These are phyloP conservation scores for Gaeumannomyces sp. DNA, from an alignment of 2,329 filamentous ascomycete genomes.

Conservation along the genomic window DNA sequence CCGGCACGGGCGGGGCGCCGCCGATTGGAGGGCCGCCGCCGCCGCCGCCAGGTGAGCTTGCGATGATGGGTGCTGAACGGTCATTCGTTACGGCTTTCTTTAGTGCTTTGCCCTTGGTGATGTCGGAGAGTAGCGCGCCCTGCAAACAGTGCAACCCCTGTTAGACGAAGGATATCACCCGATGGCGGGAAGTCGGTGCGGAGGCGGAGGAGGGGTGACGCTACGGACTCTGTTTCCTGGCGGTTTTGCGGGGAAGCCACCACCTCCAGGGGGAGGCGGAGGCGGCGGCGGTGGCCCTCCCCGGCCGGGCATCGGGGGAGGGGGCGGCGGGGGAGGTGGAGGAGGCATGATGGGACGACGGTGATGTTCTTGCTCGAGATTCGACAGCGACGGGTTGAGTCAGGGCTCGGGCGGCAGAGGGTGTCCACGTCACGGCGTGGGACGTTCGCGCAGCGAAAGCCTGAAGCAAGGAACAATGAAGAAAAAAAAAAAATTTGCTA, in stretches of 20 bases:
- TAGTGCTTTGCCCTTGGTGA: slow-evolving; percentile 70
- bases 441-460: too few relatives aligned
- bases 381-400: slow-evolving; percentile 1
- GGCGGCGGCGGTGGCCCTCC: slow-evolving; percentile 55
- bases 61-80: slow-evolving; percentile 73
- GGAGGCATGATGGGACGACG: slow-evolving; percentile 9
- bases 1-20: slow-evolving; percentile 50
- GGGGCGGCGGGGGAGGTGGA: slow-evolving; percentile 58
- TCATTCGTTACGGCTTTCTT: slow-evolving; percentile 91
- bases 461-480: too few relatives aligned
- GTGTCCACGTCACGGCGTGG: too few relatives aligned
- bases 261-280: slow-evolving; percentile 54
- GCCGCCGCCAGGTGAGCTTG: slow-evolving; percentile 38
- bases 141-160: slow-evolving; percentile 29
- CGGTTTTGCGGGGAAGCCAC: slow-evolving; percentile 50
- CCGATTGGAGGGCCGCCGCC: slow-evolving; percentile 6
- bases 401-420: not conserved
- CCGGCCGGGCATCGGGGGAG: slow-evolving; percentile 51
- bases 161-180: slow-evolving; percentile 15
- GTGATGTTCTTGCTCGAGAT: too few relatives aligned
- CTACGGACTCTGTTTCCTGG: slow-evolving; percentile 57
- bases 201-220: not conserved
- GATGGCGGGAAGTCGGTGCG: too few relatives aligned
- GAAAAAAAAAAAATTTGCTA: too few relatives aligned
- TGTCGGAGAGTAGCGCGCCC: slow-evolving; percentile 84